These are phyloP conservation scores for Rhodomyrtus tomentosa DNA, from an alignment of 345 rosid genomes.

Conservation along the genomic window DNA sequence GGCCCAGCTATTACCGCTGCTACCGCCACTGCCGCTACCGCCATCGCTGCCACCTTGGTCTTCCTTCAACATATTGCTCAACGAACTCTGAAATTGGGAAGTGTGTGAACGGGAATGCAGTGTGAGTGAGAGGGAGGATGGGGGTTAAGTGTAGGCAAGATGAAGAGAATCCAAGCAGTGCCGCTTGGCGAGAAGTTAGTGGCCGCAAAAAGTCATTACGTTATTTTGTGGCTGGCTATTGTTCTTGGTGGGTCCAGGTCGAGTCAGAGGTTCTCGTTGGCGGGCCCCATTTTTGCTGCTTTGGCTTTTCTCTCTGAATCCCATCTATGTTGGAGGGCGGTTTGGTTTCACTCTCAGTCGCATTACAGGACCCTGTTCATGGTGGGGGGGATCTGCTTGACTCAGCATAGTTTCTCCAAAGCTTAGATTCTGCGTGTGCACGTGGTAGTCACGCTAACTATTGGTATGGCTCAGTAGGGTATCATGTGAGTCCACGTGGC, in stretches of 20 bases:
- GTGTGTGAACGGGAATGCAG: neutral
- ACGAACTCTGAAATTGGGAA: neutral
- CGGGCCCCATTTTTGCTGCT: conserved; percentile 13
- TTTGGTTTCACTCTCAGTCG: neutral
- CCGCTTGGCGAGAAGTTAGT: conserved; percentile 34
- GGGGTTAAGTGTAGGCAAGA: conserved; percentile 10
- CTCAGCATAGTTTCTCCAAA: neutral
- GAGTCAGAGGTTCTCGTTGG: neutral
- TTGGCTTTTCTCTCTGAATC: neutral
- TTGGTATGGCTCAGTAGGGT: neutral
- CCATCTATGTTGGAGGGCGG: neutral
- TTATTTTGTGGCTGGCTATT: conserved; percentile 50
- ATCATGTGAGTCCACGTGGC: neutral
- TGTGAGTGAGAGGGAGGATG: neutral
- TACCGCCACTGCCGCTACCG: conserved; percentile 5
- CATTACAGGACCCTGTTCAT: neutral
- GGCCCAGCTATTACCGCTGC: conserved; percentile 34
- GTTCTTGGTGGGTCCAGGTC: conserved; percentile 14
- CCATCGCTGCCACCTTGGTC: conserved; percentile 16
- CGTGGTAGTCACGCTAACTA: neutral
- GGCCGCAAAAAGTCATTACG: conserved; percentile 22
- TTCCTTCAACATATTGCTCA: conserved; percentile 45
- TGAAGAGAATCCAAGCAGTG: conserved; percentile 18
- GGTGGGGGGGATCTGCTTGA: neutral
- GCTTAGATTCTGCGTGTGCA: neutral